Evolutionary conservation across 1,284 basidiomycete species (phyloP), one percentile per base, ranked within the genome.

Genomic region (Fomitopsis betulina): DNA sequence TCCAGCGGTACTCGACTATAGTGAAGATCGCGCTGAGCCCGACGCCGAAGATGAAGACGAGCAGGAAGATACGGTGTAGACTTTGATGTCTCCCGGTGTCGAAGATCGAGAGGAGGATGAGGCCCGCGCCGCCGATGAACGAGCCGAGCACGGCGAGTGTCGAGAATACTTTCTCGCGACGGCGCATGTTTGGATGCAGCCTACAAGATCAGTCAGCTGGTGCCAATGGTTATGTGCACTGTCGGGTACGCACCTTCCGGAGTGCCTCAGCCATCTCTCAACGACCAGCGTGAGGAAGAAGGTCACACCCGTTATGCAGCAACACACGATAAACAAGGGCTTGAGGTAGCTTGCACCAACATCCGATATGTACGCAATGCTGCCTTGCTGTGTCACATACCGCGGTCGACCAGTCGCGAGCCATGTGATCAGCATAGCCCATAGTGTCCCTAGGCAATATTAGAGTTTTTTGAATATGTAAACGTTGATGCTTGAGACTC

Each of bases 291-390:
- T 80, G 49, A 85, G 69, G 64, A 88, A 74, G 69, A 91, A 88
- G 0, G 78, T 75, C 1, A 80, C 71, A 1, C 79, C 84, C 2
- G 87, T 89, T 57, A 89, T 77, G 38, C 75, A 73, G 63, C 82
- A 84, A 15, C 83, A 83, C 8, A 77, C 73, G 45, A 91, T 74
- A 66, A 91, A 91, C 32, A 91, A 76, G 6, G 89, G 89, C 67
- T 91, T 90, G 35, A 91, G 73, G 47, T 79, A 76, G 63, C 79
- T 79, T 23, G 88, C 89, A 21, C 85, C 89, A 35, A 91, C 72
- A 66, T 91, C 88, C 23, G 87, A 89, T 53, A 91, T 89, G 70
- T 87, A 90, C 12, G 84, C 83, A 55, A 91, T 82, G 5, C 69
- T 73, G 37, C 80, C 80, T 35, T 84, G 79, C 70, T 75, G 70